Evolutionary conservation across 257 asterid genomes (phyloP), one percentile per base, ranked within the genome.

Genomic region (Primulina eburnea): DNA sequence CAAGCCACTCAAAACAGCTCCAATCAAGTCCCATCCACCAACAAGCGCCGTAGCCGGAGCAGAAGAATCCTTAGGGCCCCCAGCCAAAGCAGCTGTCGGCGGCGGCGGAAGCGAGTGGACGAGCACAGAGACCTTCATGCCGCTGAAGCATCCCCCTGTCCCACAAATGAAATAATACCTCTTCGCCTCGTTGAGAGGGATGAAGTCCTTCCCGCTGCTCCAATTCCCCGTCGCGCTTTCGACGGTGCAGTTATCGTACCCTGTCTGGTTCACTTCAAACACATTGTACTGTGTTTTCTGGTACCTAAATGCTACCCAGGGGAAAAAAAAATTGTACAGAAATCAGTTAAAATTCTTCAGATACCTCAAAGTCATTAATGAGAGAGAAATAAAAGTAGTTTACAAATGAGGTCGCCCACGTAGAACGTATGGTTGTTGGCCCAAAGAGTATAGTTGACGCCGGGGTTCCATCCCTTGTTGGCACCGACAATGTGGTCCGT

Each of bases 401-500:
- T 85, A 92, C 98, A 92, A 17, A 92, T 92, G 75, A 87, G 74
- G 79, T 92, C 98, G 33, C 89, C 94, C 60, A 83, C 91, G 80
- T 78, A 86, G 88, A 92, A 92, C 60, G 96, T 90, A n/a, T 92
- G 92, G 82, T 82, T 90, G 87, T 85, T 87, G 76, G 95, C 88
- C 98, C 98, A 92, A 68, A 86, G 88, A 9, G 98, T 90, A 85
- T 90, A 92, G 86, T 92, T 92, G 60, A 92, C 33, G 64, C 97
- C 92, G 21, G 97, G 92, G 79, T 92, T 92, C 98, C 98, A 92
- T 69, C 97, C 98, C 60, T 60, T 80, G 91, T 92, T 90, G 74
- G 90, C 96, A 56, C 98, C 97, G 37, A 90, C 98, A 29, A 92
- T 90, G 90, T 92, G 98, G 87, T 92, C 98, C 28, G 97, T 92